Base-by-base conservation (phyloP, 148 eudicot species). In the Arbutus unedo region DNA sequence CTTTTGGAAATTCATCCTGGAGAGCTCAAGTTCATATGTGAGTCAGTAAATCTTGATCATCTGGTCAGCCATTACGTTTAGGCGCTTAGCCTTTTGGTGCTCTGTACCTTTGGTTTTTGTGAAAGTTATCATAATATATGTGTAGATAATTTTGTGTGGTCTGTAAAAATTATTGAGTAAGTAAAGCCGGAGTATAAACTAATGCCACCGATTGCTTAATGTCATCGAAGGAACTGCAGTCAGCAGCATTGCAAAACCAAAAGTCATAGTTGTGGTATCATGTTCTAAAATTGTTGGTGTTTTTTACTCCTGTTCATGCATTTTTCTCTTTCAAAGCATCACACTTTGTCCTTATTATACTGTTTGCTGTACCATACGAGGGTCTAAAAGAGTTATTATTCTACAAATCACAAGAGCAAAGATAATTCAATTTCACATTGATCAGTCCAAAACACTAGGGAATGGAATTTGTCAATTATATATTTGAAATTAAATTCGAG, bases 1-100 rank as follows among this genome's bases (percentile, higher is more conserved):
- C 82, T 88, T 72, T 62, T 91, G 82, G 94, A 91, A 67, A 85
- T 91, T 85, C 94, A 89, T 71, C 94, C 94, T 45, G 91, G 89
- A 67, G 92, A 91, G 74, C 90, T 91, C 53, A 86, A 83, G 78
- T 90, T 91, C 78, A 57, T 53, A 53, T 85, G 94, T 91, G 75
- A 87, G 89, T 85, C 23, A 51, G 16, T 70, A 8, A 6, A 78
- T 70, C 56, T 83, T 21, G 45, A 47, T 81, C 60, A 51, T 81
- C 53, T 48, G 10, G 8, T 79, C 21, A 60, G 38, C 62, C 48
- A 25, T 73, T 78, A 45, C 74, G 44, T 15, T 57, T 5, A 31
- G 44, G 71, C 71, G 18, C 10, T n/a, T 25, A 31, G 21, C 82
- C 48, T 75, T 62, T 18, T 56, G 43, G 14, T 44, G 11, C 18